A percentile compares a stretch with the other conserved stretches of the same genome.
phyloP scores from a whole-genome alignment of 768 basidiomycete species.

The Mycena amicta region DNA sequence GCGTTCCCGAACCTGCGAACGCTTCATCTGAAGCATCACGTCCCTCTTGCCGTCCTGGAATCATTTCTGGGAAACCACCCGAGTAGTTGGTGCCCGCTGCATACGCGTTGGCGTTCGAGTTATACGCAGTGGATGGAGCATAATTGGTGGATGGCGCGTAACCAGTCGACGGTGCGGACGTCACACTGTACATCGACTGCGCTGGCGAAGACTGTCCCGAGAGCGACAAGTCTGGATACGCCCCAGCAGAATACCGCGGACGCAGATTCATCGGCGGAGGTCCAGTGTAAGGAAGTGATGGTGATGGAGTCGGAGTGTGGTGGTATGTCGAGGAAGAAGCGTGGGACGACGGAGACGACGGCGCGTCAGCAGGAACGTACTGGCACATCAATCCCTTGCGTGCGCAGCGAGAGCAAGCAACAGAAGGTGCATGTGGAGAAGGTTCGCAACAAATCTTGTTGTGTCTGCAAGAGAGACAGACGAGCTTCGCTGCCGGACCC shows the following conservation, averaged over 20 bases:
- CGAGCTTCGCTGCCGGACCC: not conserved
- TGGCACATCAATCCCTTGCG: not conserved
- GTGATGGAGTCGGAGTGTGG: not conserved
- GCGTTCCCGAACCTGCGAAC: not conserved
- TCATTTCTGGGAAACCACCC: not conserved
- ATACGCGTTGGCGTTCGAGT: too few species aligned
- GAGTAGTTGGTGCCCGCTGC: too few species aligned
- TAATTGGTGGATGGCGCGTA: not conserved
- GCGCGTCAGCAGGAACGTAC: not conserved
- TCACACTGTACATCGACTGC: not conserved
- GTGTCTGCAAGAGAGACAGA: not conserved
- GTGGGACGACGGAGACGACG: not conserved
- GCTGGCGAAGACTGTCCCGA: not conserved
- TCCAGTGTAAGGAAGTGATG: not conserved
- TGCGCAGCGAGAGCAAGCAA: not conserved
- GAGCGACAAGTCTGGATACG: not conserved
- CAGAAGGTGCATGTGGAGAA: not conserved
- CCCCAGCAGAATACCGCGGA: not conserved
- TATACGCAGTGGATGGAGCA: too few species aligned
- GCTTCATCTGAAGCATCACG: not conserved
- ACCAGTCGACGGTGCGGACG: not conserved
- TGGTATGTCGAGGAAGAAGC: too few species aligned
- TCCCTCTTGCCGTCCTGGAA: not conserved
- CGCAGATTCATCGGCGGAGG: not conserved
- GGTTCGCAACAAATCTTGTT: not conserved